phyloP scores from a whole-genome alignment of 1,139 yeast species.

The Debaryomycetaceae sp. region DNA sequence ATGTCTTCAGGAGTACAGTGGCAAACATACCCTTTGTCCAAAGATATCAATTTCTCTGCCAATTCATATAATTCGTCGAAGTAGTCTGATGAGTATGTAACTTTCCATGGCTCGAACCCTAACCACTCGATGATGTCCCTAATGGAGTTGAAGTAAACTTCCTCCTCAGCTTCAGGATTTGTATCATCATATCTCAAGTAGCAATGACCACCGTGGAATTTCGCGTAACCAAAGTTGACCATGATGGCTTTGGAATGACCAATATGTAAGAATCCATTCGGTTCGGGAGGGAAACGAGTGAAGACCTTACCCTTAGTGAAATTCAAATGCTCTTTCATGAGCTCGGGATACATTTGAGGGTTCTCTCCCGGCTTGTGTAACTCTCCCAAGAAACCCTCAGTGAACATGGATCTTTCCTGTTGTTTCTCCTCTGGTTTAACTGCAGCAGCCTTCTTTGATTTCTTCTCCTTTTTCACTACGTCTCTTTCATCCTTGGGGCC shows the following conservation, averaged over 20 bases:
- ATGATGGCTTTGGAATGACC: slow-evolving; percentile 98
- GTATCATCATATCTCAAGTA: slow-evolving; percentile 95
- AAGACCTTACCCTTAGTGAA: slow-evolving; percentile 78
- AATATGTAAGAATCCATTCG: slow-evolving; percentile 93
- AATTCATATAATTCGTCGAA: slow-evolving; percentile 83
- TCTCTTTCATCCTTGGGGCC: slow-evolving; percentile 99
- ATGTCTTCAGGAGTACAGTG: slow-evolving; percentile 93
- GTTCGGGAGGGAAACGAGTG: slow-evolving; percentile 98
- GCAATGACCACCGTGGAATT: slow-evolving; percentile 78
- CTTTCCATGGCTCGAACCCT: slow-evolving; percentile 88
- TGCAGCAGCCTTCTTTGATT: slow-evolving; percentile 30
- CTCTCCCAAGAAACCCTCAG: slow-evolving; percentile 94
- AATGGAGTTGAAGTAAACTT: slow-evolving; percentile 80
- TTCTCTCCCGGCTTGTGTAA: slow-evolving; percentile 94
- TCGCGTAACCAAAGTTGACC: slow-evolving; percentile 94
- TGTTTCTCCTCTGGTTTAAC: slow-evolving; percentile 21
- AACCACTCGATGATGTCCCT: slow-evolving; percentile 85
- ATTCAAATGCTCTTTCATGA: slow-evolving; percentile 73
- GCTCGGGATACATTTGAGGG: slow-evolving; percentile 83
- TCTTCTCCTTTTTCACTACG: slow-evolving; percentile 73
- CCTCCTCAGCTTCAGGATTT: slow-evolving; percentile 98
- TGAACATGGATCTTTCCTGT: slow-evolving; percentile 76
- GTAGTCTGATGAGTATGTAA: slow-evolving; percentile 95
- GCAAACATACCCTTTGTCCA: slow-evolving; percentile 83
- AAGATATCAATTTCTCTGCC: slow-evolving; percentile 73